Conservation (phyloP, 75 land plant species). For the Isoetes taiwanensis region DNA sequence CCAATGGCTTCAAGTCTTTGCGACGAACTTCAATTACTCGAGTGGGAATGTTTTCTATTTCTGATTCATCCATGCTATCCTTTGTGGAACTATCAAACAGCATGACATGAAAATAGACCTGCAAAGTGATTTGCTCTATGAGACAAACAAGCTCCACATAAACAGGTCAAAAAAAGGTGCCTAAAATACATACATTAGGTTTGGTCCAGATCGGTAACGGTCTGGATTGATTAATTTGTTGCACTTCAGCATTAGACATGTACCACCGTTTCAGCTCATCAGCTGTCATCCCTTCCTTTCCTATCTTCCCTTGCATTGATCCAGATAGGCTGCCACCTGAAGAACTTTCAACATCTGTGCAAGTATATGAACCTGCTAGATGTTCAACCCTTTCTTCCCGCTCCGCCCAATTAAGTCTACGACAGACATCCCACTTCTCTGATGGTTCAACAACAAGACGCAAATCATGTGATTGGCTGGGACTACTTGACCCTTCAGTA, state of each 20-base stretch:
- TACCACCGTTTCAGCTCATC: slow-evolving; percentile 54
- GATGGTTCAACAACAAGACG: slow-evolving; percentile 50
- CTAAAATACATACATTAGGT: slow-evolving; percentile 40
- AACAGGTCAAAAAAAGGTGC: neutral
- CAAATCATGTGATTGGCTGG: slow-evolving; percentile 20
- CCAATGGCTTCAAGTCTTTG: slow-evolving; percentile 71
- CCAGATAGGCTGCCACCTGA: too few relatives aligned
- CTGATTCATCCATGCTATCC: slow-evolving; percentile 16
- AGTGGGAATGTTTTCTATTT: slow-evolving; percentile 56
- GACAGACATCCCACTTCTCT: slow-evolving; percentile 87
- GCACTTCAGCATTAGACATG: slow-evolving; percentile 78
- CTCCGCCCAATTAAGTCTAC: slow-evolving; percentile 47
- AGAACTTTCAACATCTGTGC: slow-evolving; percentile 23
- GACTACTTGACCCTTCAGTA: slow-evolving; percentile 10
- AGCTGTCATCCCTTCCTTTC: slow-evolving; percentile 25
- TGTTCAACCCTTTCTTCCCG: slow-evolving; percentile 51
- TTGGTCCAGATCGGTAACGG: slow-evolving; percentile 64
- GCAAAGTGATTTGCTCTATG: neutral
- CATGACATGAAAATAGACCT: slow-evolving; percentile 75
- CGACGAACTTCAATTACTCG: slow-evolving; percentile 45
- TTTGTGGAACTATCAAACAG: slow-evolving; percentile 14
- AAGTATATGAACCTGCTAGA: slow-evolving; percentile 20
- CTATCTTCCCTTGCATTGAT: neutral
- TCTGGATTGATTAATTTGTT: slow-evolving; percentile 53
- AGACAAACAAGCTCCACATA: neutral